Evolutionary conservation across 2,329 filamentous ascomycete species (phyloP), one percentile per base, ranked within the genome.

Genomic region (Mycosphaerella arachidis): DNA sequence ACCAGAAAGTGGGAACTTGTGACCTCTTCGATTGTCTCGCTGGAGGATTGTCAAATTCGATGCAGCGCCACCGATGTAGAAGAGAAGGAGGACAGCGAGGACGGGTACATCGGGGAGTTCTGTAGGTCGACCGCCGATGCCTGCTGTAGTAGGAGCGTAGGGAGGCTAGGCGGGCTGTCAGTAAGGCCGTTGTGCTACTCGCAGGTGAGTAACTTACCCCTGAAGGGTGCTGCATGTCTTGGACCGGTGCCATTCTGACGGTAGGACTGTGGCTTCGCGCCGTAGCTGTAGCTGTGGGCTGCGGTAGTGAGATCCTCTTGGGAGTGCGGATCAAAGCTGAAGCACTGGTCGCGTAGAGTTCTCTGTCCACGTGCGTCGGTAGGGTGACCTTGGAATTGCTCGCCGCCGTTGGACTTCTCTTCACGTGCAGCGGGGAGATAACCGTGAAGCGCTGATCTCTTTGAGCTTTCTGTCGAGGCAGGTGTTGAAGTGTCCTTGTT

Each of bases 31-130:
- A 56, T 59, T 68, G 62, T 80, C 79, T 31, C 66, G 61, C 62
- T 73, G 72, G 58, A 78, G 75, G 33, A 77, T 75, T 3, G 69
- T 71, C 74, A 79, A 77, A 62, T 80, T 75, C 6, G 68, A 66
- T 7, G 67, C 67, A 5, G 75, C 77, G n/a, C 70, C 72, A 52
- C 70, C 46, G 35, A 78, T 62, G 67, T 73, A 80, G n/a, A 80
- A 67, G 24, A 70, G 30, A 35, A 79, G 70, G 61, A 79, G 76
- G 43, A 79, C 69, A 3, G 76, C 66, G 30, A 71, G 71, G 30
- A 76, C 70, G 2, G 78, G 76, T 10, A 79, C 69, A 56, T 80
- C 78, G 55, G 75, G 58, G 6, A 58, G 55, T 46, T 73, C 68
- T 1, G 69, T 68, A 9, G 77, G 71, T 35, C 61, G 57, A 2